phyloP scores from a whole-genome alignment of 1,139 yeast species.

The Nematodospora anomalae region DNA sequence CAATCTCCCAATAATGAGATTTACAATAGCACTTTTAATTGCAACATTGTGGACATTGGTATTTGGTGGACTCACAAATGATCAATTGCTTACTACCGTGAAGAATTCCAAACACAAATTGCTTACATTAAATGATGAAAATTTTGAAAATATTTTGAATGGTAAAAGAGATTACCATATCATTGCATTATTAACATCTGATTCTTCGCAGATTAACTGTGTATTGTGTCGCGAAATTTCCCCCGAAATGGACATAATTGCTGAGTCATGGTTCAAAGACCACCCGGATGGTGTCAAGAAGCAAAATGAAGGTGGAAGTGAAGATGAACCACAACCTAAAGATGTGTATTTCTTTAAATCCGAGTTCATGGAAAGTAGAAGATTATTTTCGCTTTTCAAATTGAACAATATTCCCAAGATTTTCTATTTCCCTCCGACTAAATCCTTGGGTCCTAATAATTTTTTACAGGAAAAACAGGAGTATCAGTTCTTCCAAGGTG shows the following conservation, averaged over 20 bases:
- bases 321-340: constrained; percentile 21
- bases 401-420: constrained; percentile 80
- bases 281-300: constrained; percentile 41
- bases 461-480: constrained; percentile 39
- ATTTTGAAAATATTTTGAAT: constrained; percentile 55
- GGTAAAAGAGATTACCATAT: constrained; percentile 74
- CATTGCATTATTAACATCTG: constrained; percentile 70
- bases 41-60: constrained; percentile 18
- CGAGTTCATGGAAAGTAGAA: constrained; percentile 61
- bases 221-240: constrained; percentile 67
- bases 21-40: constrained; percentile 13
- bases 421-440: constrained; percentile 63
- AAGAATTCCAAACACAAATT: constrained; percentile 23
- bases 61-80: constrained; percentile 30
- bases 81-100: constrained; percentile 26
- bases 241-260: constrained; percentile 58
- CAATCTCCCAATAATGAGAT: constrained; percentile 6
- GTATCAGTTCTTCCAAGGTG: constrained; percentile 56
- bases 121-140: constrained; percentile 53
- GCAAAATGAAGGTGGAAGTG: constrained; percentile 25
- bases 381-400: constrained; percentile 54
- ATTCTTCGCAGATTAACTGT: constrained; percentile 73
- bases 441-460: constrained; percentile 26
- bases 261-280: constrained; percentile 59
- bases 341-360: constrained; percentile 69